Conservation (phyloP, 352 stramenopile genomes). For the Globisporangium recalcitrans region DNA sequence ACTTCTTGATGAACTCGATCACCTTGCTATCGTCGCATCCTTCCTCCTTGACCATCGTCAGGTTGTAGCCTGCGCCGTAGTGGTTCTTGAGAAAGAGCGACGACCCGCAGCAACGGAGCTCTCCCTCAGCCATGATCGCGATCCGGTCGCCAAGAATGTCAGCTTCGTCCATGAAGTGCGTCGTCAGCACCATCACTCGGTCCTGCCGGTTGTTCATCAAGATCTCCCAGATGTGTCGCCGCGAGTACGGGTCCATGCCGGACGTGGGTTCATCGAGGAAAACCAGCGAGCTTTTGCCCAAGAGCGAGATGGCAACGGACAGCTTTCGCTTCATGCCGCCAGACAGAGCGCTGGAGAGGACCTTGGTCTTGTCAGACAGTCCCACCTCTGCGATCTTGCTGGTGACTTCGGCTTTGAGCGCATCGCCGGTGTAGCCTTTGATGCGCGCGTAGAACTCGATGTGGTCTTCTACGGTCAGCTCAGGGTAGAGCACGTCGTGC, state of each 20-base stretch:
- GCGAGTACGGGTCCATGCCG: slow-evolving; percentile 94
- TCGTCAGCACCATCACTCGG: slow-evolving; percentile 82
- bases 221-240: slow-evolving; percentile 88
- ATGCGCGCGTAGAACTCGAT: slow-evolving; percentile 64
- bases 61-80: slow-evolving; percentile 38
- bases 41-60: slow-evolving; percentile 32
- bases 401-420: slow-evolving; percentile 31
- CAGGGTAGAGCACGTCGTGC: slow-evolving; percentile 75
- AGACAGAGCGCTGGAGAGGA: slow-evolving; percentile 49
- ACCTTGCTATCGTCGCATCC: slow-evolving; percentile 25
- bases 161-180: slow-evolving; percentile 94
- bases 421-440: slow-evolving; percentile 45
- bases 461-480: slow-evolving; percentile 82
- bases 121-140: slow-evolving; percentile 72
- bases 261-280: slow-evolving; percentile 91
- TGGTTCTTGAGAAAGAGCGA: slow-evolving; percentile 76
- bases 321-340: slow-evolving; percentile 91
- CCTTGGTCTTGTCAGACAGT: slow-evolving; percentile 47
- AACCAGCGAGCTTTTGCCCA: slow-evolving; percentile 80
- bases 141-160: slow-evolving; percentile 79
- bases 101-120: slow-evolving; percentile 40
- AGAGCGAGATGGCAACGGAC: slow-evolving; percentile 84
- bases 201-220: slow-evolving; percentile 40
- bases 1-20: slow-evolving; percentile 33
- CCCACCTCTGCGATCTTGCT: slow-evolving; percentile 44